These are phyloP conservation scores for Fomitopsis palustris DNA, from an alignment of 1,284 basidiomycete species.

Conservation along the genomic window DNA sequence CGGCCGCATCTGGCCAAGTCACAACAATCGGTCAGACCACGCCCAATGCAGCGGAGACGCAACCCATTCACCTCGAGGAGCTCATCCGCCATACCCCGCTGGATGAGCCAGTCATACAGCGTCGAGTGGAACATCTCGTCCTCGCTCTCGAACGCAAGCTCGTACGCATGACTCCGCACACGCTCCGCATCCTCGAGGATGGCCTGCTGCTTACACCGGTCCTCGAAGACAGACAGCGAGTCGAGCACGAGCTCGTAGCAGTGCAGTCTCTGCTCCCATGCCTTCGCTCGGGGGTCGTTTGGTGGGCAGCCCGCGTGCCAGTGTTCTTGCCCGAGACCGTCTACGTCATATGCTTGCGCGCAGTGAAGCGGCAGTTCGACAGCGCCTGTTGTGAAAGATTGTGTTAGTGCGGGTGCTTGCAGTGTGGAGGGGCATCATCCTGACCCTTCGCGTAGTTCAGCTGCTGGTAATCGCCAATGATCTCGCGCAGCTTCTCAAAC, in stretches of 20 bases:
- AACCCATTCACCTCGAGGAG: slow-evolving; percentile 74
- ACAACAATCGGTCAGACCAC: neutral
- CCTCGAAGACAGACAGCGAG: slow-evolving; percentile 80
- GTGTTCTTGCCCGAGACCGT: slow-evolving; percentile 75
- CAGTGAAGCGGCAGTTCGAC: slow-evolving; percentile 86
- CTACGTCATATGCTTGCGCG: slow-evolving; percentile 77
- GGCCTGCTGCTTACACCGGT: slow-evolving; percentile 30
- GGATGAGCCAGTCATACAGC: slow-evolving; percentile 92
- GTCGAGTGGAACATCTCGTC: slow-evolving; percentile 95
- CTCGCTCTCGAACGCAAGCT: slow-evolving; percentile 77
- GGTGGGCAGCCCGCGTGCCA: slow-evolving; percentile 67
- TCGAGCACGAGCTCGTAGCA: slow-evolving; percentile 87
- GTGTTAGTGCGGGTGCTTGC: neutral
- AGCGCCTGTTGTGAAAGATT: slow-evolving; percentile 51
- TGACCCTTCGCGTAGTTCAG: slow-evolving; percentile 79
- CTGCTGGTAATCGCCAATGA: slow-evolving; percentile 84
- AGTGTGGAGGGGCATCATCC: neutral
- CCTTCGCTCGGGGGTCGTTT: slow-evolving; percentile 57
- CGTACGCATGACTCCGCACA: slow-evolving; percentile 72
- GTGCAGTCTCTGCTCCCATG: slow-evolving; percentile 59
- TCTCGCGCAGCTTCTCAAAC: slow-evolving; percentile 81
- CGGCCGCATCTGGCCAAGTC: slow-evolving; percentile 62
- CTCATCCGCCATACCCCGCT: slow-evolving; percentile 78
- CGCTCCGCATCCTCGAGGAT: slow-evolving; percentile 56
- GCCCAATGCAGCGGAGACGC: neutral